Evolutionary conservation across 1,284 basidiomycete species (phyloP).

Genomic region (Cutaneotrichosporon arboriforme): DNA sequence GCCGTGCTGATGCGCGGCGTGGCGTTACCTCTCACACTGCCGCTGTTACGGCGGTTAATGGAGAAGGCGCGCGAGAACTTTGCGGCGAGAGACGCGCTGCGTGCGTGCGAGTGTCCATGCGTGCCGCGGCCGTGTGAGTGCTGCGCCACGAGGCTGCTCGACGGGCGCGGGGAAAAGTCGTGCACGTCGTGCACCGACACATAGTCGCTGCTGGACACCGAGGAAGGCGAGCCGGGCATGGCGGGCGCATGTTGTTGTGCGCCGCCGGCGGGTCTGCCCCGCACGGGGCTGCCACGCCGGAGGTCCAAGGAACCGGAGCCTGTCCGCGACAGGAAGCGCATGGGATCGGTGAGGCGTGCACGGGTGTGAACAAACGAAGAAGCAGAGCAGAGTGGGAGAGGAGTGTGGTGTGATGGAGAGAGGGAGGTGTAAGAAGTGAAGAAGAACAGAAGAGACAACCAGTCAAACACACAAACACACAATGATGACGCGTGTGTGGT

Average conservation of each 20-base stretch:
- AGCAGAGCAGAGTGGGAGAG: not conserved
- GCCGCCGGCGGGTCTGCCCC: too few species aligned
- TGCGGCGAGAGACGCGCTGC: not conserved
- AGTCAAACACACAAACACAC: not conserved
- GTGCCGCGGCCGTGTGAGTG: not conserved
- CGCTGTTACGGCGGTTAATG: not conserved
- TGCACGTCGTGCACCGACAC: not conserved
- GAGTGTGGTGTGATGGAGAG: not conserved
- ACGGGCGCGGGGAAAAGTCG: not conserved
- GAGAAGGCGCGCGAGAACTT: constrained; percentile 10
- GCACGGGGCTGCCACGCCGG: not conserved
- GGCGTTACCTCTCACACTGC: too few species aligned
- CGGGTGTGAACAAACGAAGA: not conserved
- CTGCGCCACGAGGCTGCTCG: not conserved
- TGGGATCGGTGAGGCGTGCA: not conserved
- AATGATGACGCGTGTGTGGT: not conserved
- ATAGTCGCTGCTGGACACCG: not conserved
- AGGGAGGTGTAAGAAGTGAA: not conserved
- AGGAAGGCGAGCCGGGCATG: not conserved
- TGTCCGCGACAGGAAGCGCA: not conserved
- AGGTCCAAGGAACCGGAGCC: not conserved
- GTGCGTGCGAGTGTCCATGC: not conserved
- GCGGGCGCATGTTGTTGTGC: not conserved
- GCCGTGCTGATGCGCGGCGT: not conserved
- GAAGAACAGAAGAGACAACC: not conserved